Evolutionary conservation across 2,329 filamentous ascomycete genomes (phyloP).

Genomic region (Penicillium occitanis): DNA sequence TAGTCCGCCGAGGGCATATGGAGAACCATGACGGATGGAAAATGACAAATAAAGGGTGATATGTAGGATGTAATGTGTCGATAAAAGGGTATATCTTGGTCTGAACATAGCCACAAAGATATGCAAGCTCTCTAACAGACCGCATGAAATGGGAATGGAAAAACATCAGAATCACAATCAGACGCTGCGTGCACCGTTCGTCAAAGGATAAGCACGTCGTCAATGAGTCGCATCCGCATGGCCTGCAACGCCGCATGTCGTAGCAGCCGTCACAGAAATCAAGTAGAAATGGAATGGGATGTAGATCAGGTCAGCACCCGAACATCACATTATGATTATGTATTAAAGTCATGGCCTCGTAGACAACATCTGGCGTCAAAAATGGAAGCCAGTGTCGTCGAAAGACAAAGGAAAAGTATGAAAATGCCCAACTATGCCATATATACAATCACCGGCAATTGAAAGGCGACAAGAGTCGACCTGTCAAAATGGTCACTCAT

Average conservation of each 20-base stretch:
- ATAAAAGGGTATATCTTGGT: slow-evolving; percentile 21
- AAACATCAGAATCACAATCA: background rate
- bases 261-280: background rate
- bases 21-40: background rate
- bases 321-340: slow-evolving; percentile 17
- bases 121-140: slow-evolving; percentile 12
- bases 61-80: slow-evolving; percentile 17
- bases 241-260: background rate
- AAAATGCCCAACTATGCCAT: slow-evolving; percentile 14
- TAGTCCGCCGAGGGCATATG: background rate
- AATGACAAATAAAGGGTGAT: slow-evolving; percentile 7
- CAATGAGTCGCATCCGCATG: slow-evolving; percentile 1
- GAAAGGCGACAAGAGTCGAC: slow-evolving; percentile 1
- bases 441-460: slow-evolving; percentile 21
- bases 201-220: slow-evolving; percentile 13
- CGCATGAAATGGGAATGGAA: background rate
- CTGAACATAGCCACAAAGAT: slow-evolving; percentile 10
- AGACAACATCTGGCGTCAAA: slow-evolving; percentile 15
- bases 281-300: background rate
- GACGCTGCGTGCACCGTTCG: slow-evolving; percentile 6
- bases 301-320: slow-evolving; percentile 5
- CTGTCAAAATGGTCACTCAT: slow-evolving; percentile 9
- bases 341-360: slow-evolving; percentile 22
- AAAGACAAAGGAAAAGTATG: slow-evolving; percentile 18
- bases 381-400: slow-evolving; percentile 8